Percentiles rank a stretch among this genome's conserved stretches.
These are phyloP conservation scores for Pythium guiyangense DNA, from an alignment of 352 stramenopile genomes.

Conservation along the genomic window DNA sequence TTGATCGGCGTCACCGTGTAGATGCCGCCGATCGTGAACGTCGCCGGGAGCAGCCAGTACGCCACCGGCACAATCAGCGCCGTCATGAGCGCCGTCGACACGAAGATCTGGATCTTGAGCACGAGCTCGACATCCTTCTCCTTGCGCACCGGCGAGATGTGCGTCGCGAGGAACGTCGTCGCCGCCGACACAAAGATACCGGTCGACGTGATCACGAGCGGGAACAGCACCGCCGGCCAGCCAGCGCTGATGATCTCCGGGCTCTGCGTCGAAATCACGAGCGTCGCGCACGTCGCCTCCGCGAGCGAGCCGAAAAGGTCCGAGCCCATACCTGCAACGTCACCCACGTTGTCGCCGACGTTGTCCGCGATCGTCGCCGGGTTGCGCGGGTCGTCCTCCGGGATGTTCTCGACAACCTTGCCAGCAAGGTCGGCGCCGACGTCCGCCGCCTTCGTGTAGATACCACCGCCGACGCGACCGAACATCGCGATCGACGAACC, in stretches of 20 bases:
- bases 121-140: slow-evolving; percentile 96
- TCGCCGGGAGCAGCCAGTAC: slow-evolving; percentile 88
- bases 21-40: slow-evolving; percentile 82
- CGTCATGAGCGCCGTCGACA: slow-evolving; percentile 96
- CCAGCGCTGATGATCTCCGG: slow-evolving; percentile 86
- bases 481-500: slow-evolving; percentile 99
- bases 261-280: slow-evolving; percentile 95
- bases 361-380: slow-evolving; percentile 99
- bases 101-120: slow-evolving; percentile 98
- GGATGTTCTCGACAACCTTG: slow-evolving; percentile 99
- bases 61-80: slow-evolving; percentile 88
- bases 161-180: slow-evolving; percentile 97
- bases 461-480: slow-evolving; percentile 98
- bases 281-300: slow-evolving; percentile 97
- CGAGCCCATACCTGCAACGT: slow-evolving; percentile 99
- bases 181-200: slow-evolving; percentile 97
- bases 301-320: slow-evolving; percentile 99
- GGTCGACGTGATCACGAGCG: slow-evolving; percentile 94
- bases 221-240: slow-evolving; percentile 97
- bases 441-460: slow-evolving; percentile 99
- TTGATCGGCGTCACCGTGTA: slow-evolving; percentile 81
- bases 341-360: slow-evolving; percentile 99
- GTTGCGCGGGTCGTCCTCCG: slow-evolving; percentile 99
- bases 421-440: slow-evolving; percentile 99
- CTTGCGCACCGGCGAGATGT: slow-evolving; percentile 93